phyloP scores from a whole-genome alignment of 768 basidiomycete species.

The Pulveroboletus frians region DNA sequence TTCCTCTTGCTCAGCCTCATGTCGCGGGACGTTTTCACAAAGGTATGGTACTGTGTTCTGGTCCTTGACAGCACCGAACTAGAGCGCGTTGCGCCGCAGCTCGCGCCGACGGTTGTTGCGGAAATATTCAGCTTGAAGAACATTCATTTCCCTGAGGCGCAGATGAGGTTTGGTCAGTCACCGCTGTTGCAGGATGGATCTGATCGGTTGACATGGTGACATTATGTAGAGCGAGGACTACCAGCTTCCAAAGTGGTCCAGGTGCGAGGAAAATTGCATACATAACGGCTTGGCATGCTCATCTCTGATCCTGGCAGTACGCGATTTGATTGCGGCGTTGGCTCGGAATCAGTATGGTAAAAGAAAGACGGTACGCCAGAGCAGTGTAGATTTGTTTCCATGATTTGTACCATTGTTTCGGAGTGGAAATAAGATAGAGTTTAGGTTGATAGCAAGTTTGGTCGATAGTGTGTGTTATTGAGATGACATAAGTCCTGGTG shows the following conservation, averaged over 20 bases:
- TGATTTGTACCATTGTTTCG: background rate
- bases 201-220: background rate
- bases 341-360: background rate
- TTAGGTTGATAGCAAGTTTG: too few relatives aligned
- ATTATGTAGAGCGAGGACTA: slow-evolving; percentile 7
- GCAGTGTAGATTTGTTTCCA: slow-evolving; percentile 1
- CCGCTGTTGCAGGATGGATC: background rate
- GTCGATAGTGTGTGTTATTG: background rate
- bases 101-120: slow-evolving; percentile 40
- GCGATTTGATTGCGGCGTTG: slow-evolving; percentile 18
- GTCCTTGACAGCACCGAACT: slow-evolving; percentile 13
- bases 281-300: background rate
- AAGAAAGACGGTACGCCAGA: background rate
- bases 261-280: slow-evolving; percentile 7
- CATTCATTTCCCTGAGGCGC: slow-evolving; percentile 16
- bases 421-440: too few relatives aligned
- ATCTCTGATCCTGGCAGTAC: slow-evolving; percentile 5
- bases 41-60: slow-evolving; percentile 7
- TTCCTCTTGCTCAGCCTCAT: slow-evolving; percentile 26
- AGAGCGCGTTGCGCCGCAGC: slow-evolving; percentile 22
- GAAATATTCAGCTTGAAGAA: slow-evolving; percentile 42
- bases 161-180: slow-evolving; percentile 12
- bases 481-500: background rate
- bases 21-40: slow-evolving; percentile 23
- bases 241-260: slow-evolving; percentile 17